phyloP scores from a whole-genome alignment of 2,329 filamentous ascomycete species.

The Epichloe hybrida region DNA sequence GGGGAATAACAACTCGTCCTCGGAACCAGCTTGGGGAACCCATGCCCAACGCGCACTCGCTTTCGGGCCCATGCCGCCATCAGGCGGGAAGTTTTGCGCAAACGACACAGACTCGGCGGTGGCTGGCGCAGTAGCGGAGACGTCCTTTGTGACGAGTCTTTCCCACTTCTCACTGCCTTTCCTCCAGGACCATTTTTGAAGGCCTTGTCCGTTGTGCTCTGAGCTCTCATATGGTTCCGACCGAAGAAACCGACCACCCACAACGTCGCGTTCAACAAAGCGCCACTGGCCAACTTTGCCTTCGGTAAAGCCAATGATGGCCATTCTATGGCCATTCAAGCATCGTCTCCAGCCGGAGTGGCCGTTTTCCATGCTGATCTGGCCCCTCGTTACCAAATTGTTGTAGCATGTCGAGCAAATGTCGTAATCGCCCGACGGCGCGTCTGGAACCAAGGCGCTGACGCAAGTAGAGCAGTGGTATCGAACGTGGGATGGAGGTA shows the following conservation, averaged over 20 bases:
- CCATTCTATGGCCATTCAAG: slow-evolving; percentile 70
- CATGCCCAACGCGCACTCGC: slow-evolving; percentile 62
- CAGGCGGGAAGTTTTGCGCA: slow-evolving; percentile 47
- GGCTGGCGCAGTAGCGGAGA: slow-evolving; percentile 29
- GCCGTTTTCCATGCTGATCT: slow-evolving; percentile 63
- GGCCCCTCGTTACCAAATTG: slow-evolving; percentile 46
- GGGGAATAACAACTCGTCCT: slow-evolving; percentile 74
- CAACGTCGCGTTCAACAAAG: slow-evolving; percentile 55
- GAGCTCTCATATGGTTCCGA: slow-evolving; percentile 35
- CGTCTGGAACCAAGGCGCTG: slow-evolving; percentile 31
- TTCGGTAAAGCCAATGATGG: slow-evolving; percentile 62
- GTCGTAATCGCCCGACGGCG: slow-evolving; percentile 64
- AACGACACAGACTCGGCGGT: slow-evolving; percentile 14
- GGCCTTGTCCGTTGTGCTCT: slow-evolving; percentile 18
- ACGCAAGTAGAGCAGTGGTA: slow-evolving; percentile 73
- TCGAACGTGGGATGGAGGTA: slow-evolving; percentile 53
- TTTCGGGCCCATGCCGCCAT: slow-evolving; percentile 56
- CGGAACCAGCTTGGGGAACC: slow-evolving; percentile 50
- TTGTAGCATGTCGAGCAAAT: slow-evolving; percentile 70
- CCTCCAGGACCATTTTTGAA: slow-evolving; percentile 41
- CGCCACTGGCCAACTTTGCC: slow-evolving; percentile 53
- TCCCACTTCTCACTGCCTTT: slow-evolving; percentile 25
- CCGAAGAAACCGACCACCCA: slow-evolving; percentile 61
- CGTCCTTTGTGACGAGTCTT: slow-evolving; percentile 37
- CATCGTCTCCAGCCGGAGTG: slow-evolving; percentile 74